phyloP scores from a whole-genome alignment of 768 basidiomycete genomes.

The Russula olivacea region DNA sequence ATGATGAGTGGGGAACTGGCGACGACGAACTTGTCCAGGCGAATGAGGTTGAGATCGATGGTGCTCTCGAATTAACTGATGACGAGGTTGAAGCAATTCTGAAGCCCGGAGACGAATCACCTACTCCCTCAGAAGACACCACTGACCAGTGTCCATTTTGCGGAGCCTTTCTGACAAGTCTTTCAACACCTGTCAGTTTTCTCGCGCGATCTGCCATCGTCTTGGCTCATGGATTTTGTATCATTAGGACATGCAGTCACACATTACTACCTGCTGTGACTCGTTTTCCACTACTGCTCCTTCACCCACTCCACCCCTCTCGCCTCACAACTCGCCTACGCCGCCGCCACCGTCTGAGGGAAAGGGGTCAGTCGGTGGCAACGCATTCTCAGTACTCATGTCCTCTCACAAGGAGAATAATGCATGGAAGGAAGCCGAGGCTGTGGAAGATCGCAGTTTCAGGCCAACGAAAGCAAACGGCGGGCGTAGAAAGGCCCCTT shows the following conservation, averaged over 20 bases:
- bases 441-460: constrained; percentile 44
- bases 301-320: not conserved
- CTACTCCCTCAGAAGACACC: not conserved
- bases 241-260: constrained; percentile 43
- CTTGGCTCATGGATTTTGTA: not conserved
- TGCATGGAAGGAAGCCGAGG: constrained; percentile 77
- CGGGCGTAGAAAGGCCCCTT: constrained; percentile 73
- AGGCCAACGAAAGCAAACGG: constrained; percentile 44
- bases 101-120: constrained; percentile 26
- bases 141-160: constrained; percentile 33
- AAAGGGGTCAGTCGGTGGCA: constrained; percentile 26
- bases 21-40: constrained; percentile 55
- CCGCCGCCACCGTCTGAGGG: constrained; percentile 16
- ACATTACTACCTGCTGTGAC: constrained; percentile 57
- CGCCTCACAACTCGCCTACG: constrained; percentile 23
- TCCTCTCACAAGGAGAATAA: constrained; percentile 74
- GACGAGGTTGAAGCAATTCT: constrained; percentile 31
- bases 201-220: constrained; percentile 14
- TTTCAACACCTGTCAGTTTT: constrained; percentile 30
- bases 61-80: constrained; percentile 20
- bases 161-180: constrained; percentile 28
- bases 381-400: constrained; percentile 84
- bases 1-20: constrained; percentile 61
- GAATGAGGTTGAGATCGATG: constrained; percentile 30
- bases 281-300: constrained; percentile 19